Evolutionary conservation across 805 yeast genomes (phyloP), one percentile per base, ranked within the genome.

Genomic region (Metschnikowia continentalis): DNA sequence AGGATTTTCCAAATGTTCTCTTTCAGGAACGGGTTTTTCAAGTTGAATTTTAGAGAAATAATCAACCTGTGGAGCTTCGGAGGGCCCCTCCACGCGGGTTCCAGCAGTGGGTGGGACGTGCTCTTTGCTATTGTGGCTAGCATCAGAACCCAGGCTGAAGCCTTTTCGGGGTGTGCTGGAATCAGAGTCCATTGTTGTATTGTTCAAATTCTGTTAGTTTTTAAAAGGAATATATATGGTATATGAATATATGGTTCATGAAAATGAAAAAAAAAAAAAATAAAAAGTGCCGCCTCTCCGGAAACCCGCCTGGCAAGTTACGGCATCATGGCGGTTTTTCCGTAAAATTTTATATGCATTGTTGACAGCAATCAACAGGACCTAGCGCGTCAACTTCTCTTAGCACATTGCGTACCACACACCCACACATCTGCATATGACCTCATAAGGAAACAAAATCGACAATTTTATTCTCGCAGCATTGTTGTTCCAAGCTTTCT

Each of bases 1-100:
- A 13, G 37, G 33, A 23, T 44, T 17, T 15, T 44, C 47, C 23
- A 44, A 15, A 33, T 35, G 47, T 26, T 44, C 41, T 23, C 47
- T 35, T 35, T 44, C 47, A 20, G 47, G 41, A 15, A 35, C 40
- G 8, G 47, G 47, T 5, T 44, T 44, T 35, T 44, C 47, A 26
- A 44, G 22, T 6, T 44, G 47, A 6, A 44, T 35, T 44, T 35
- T 35, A 13, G 47, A 44, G n/a, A 44, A 35, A 26, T 35, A 44
- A 23, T 44, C 38, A 33, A 3, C 38, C 35, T 42, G 46, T 11
- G 46, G 32, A 42, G 37, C 32, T n/a, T n/a, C 3, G 3, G 38
- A 42, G 1, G 17, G 10, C 6, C 19, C 38, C 6, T 20, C 38
- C 17, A 23, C 3, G 6, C 20, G 33, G 17, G 13, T 20, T 11